Base-by-base conservation (phyloP, 2,329 filamentous ascomycete species). In the Uncinocarpus reesii region DNA sequence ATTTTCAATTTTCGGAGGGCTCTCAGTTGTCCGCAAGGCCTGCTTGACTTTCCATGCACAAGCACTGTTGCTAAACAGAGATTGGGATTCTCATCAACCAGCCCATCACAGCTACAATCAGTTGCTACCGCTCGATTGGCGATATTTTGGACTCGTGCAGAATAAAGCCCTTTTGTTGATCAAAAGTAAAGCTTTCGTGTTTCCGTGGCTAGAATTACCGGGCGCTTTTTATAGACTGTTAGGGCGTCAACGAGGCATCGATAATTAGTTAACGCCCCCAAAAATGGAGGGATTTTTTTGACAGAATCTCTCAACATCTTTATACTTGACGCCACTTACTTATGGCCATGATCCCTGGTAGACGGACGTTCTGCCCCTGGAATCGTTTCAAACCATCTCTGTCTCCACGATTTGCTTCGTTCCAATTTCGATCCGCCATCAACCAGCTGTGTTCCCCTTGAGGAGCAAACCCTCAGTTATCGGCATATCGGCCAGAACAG, bases 1-100 rank as follows among this genome's bases (percentile, higher is more conserved):
- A 52, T 52, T 40, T 10, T 50, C 42, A 28, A 18, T 3, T 7
- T 40, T 26, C 8, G 35, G 13, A 5, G 21, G 42, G 20, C 18
- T 41, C 36, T 24, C 29, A 16, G 28, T 47, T 10, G 34, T 42
- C 16, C 29, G 34, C 23, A n/a, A 23, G 7, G 15, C 26, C 2
- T 31, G 6, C 7, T 13, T 18, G 16, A 53, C 16, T 59, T 58
- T 8, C 58, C 48, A 51, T 60, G 54, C 32, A 64, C 57, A 16
- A 68, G 47, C n/a, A 51, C 24, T 32, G 64, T 66, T 11, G 62
- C 61, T 2, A 70, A 53, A 11, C 62, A 57, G 6, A 71, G 55
- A 0, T 50, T 51, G 0, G 52, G n/a, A n/a, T 58, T 28, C 8
- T 57, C 23, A 3, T 66, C 57, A 52, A 72, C 71, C 1, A 60